Evolutionary conservation across 2,329 filamentous ascomycete genomes (phyloP).

Genomic region (Colletotrichum sojae): DNA sequence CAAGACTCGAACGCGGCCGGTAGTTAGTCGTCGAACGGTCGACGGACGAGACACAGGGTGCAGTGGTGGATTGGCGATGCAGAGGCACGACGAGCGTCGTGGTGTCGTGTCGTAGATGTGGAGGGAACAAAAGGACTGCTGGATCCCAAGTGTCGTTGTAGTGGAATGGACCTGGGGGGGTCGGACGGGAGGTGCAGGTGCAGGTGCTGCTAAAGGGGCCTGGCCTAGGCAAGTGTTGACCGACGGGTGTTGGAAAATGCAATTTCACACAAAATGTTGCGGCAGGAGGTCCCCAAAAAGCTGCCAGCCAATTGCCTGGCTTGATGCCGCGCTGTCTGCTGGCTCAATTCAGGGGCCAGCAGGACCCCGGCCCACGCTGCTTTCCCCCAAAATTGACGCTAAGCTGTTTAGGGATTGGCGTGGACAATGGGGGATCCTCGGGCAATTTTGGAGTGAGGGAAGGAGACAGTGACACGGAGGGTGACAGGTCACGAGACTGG

Average conservation of each 20-base stretch:
- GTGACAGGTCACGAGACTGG: constrained; percentile 40
- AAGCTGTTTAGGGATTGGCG: neutral
- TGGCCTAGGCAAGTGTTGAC: constrained; percentile 42
- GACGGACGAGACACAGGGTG: constrained; percentile 28
- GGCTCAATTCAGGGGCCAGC: constrained; percentile 44
- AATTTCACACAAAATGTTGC: constrained; percentile 58
- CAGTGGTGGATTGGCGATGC: constrained; percentile 16
- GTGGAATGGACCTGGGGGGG: constrained; percentile 34
- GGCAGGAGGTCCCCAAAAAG: constrained; percentile 43
- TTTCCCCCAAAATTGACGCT: constrained; percentile 37
- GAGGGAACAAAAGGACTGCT: constrained; percentile 37
- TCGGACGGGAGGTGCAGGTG: constrained; percentile 40
- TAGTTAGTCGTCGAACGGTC: constrained; percentile 29
- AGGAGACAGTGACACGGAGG: neutral
- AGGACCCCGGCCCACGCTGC: constrained; percentile 39
- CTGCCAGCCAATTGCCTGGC: constrained; percentile 43
- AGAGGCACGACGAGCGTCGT: constrained; percentile 30
- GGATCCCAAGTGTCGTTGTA: constrained; percentile 41
- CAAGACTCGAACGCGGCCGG: constrained; percentile 27
- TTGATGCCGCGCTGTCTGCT: constrained; percentile 20
- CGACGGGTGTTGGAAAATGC: constrained; percentile 48
- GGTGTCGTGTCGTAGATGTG: constrained; percentile 31
- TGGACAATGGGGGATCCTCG: constrained; percentile 33
- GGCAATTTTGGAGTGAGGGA: constrained; percentile 27
- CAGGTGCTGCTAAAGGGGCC: constrained; percentile 41